Percentiles rank a stretch among this genome's conserved stretches.
phyloP scores from a whole-genome alignment of 2,329 filamentous ascomycete species.

The Cordyceps javanica region DNA sequence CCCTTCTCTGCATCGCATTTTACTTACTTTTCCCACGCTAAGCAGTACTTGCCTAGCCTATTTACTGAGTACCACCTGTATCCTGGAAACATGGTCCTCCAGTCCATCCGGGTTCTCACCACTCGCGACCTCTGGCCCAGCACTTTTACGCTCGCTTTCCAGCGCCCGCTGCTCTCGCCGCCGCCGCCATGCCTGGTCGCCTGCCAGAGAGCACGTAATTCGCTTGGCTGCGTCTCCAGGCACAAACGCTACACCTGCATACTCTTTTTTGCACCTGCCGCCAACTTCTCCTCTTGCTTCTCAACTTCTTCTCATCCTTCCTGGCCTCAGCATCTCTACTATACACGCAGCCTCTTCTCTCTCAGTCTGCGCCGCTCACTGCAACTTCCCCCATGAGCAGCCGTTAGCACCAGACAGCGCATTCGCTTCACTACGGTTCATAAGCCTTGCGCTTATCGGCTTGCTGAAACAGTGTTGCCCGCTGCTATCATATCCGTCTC shows the following conservation, averaged over 20 bases:
- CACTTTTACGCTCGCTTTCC: not conserved
- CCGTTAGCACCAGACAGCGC: not conserved
- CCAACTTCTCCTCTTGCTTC: not conserved
- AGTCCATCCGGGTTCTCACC: constrained; percentile 14
- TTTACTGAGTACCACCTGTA: not conserved
- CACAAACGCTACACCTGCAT: constrained; percentile 3
- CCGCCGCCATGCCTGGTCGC: not conserved
- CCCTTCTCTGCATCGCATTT: no score
- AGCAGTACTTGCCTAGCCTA: no score
- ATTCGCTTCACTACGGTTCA: not conserved
- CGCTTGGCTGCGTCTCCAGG: constrained; percentile 1
- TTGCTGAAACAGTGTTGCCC: not conserved
- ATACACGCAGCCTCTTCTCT: not conserved
- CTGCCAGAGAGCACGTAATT: constrained; percentile 9
- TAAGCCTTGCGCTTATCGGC: not conserved
- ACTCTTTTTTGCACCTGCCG: not conserved
- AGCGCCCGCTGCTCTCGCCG: not conserved
- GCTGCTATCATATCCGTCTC: not conserved
- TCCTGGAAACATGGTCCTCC: not conserved
- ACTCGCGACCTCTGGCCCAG: not conserved
- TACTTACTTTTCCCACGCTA: no score
- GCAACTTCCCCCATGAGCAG: not conserved
- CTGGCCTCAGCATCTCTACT: not conserved
- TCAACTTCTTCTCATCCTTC: not conserved
- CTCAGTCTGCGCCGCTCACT: not conserved